These are phyloP conservation scores for Fusarium humuli DNA, from an alignment of 2,329 filamentous ascomycete genomes.

Conservation along the genomic window DNA sequence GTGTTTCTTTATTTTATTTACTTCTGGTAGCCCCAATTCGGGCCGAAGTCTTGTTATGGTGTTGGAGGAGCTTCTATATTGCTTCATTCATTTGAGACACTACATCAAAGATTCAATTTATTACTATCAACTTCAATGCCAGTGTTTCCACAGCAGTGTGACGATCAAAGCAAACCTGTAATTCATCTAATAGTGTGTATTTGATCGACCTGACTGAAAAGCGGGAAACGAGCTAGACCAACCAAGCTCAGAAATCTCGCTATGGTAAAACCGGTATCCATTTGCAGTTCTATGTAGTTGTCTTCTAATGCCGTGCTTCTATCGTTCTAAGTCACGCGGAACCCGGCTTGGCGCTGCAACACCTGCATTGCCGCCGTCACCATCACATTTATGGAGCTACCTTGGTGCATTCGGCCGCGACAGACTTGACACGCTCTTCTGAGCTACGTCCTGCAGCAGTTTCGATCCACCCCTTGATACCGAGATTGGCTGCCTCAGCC, in stretches of 20 bases:
- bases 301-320: constrained; percentile 13
- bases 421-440: constrained; percentile 58
- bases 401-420: constrained; percentile 37
- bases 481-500: constrained; percentile 57
- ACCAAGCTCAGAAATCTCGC: background rate
- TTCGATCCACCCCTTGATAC: constrained; percentile 56
- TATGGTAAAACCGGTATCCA: constrained; percentile 9
- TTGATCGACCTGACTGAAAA: background rate
- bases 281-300: constrained; percentile 28
- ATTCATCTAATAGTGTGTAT: background rate
- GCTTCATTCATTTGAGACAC: constrained; percentile 19
- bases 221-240: background rate
- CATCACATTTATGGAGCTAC: constrained; percentile 26
- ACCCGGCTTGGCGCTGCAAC: constrained; percentile 23
- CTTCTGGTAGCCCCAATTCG: background rate
- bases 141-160: background rate
- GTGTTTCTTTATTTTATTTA: background rate
- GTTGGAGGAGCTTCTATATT: constrained; percentile 38
- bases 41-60: constrained; percentile 30
- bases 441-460: constrained; percentile 58
- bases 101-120: constrained; percentile 3
- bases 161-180: background rate
- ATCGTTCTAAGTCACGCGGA: constrained; percentile 5
- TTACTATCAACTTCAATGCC: background rate
- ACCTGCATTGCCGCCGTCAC: constrained; percentile 17